A percentile compares a stretch with the other conserved stretches of the same genome.
phyloP scores from a whole-genome alignment of 108 stramenopile species.

The Parmales sp. region DNA sequence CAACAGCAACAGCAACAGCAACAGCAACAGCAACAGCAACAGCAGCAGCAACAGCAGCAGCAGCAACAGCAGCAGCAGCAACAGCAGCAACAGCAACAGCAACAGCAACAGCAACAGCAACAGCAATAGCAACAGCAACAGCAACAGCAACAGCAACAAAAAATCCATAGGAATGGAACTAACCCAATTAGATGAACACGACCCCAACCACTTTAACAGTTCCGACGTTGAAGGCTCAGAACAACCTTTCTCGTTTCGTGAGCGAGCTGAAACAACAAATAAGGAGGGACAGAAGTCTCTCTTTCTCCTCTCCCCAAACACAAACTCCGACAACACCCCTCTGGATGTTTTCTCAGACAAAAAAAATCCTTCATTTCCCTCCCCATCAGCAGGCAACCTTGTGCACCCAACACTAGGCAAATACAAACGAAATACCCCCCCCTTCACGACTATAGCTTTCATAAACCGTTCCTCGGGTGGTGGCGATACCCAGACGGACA shows the following conservation, averaged over 20 bases:
- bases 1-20: constrained; percentile 9
- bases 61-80: constrained; percentile 7
- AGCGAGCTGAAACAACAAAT: too few relatives aligned
- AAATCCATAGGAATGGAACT: constrained; percentile 9
- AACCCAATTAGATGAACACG: constrained; percentile 14
- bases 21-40: constrained; percentile 16
- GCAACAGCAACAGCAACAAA: constrained; percentile 13
- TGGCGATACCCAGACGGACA: too few relatives aligned
- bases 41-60: constrained; percentile 13
- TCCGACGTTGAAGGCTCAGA: too few relatives aligned
- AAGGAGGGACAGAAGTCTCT: constrained; percentile 22
- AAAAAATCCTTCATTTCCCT: too few relatives aligned
- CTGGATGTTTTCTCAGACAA: too few relatives aligned
- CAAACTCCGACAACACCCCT: constrained; percentile 14
- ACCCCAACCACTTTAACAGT: too few relatives aligned
- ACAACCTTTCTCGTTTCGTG: too few relatives aligned
- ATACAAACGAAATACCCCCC: constrained; percentile 26
- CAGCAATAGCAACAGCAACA: constrained; percentile 10
- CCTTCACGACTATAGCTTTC: constrained; percentile 39
- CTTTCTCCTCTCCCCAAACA: constrained; percentile 18
- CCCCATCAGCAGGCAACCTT: too few relatives aligned
- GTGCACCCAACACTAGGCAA: too few relatives aligned
- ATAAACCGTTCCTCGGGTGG: constrained; percentile 38
- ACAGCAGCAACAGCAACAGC: constrained; percentile 15
- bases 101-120: constrained; percentile 17